Percentiles rank a stretch among this genome's conserved stretches.
Evolutionary conservation across 2,329 filamentous ascomycete species (phyloP).

Genomic region (Aspergillus sp.): DNA sequence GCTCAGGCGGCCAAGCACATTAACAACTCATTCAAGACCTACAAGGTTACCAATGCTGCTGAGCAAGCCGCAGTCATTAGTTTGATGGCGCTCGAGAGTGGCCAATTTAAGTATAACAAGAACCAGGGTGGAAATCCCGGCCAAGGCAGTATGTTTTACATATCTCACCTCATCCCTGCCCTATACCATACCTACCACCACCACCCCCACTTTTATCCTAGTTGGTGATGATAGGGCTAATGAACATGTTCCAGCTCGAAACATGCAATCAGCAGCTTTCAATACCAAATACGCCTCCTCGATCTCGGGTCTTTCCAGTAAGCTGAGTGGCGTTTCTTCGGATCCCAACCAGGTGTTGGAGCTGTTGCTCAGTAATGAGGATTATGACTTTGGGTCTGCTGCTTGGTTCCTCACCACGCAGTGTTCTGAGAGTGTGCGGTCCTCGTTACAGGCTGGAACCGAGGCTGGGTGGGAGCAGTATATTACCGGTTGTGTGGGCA

Average conservation of each 20-base stretch:
- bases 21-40: slow-evolving; percentile 51
- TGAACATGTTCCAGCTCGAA: slow-evolving; percentile 41
- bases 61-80: slow-evolving; percentile 67
- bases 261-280: slow-evolving; percentile 58
- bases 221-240: neutral
- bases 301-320: slow-evolving; percentile 38
- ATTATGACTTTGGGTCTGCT: slow-evolving; percentile 54
- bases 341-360: slow-evolving; percentile 43
- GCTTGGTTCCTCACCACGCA: slow-evolving; percentile 59
- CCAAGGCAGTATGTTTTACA: slow-evolving; percentile 53
- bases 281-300: slow-evolving; percentile 52
- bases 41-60: slow-evolving; percentile 50
- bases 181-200: no score
- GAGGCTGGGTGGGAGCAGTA: slow-evolving; percentile 50
- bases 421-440: slow-evolving; percentile 44
- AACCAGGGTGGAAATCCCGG: slow-evolving; percentile 59
- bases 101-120: slow-evolving; percentile 64
- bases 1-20: slow-evolving; percentile 56
- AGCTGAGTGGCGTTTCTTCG: slow-evolving; percentile 28
- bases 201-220: neutral
- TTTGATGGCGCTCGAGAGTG: slow-evolving; percentile 68
- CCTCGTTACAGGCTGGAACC: slow-evolving; percentile 42
- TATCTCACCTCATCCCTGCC: no score
- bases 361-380: slow-evolving; percentile 44
- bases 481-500: slow-evolving; percentile 51